A percentile compares a stretch with the other conserved stretches of the same genome.
phyloP scores from a whole-genome alignment of 768 basidiomycete species.

The Leccinum olivaceopallidum region DNA sequence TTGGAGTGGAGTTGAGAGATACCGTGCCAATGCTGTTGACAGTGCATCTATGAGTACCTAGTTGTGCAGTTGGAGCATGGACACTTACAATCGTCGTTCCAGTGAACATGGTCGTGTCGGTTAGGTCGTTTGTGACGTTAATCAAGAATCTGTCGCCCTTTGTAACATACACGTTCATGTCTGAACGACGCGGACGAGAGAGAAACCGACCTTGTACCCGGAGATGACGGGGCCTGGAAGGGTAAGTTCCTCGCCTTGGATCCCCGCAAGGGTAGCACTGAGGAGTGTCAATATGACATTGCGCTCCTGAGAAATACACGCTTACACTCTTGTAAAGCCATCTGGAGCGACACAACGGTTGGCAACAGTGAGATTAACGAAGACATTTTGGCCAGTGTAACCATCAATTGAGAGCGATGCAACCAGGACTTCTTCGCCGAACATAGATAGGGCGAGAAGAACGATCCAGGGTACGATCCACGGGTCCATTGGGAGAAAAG shows the following conservation, averaged over 20 bases:
- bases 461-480: background rate
- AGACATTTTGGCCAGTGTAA: background rate
- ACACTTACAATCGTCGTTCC: conserved; percentile 26
- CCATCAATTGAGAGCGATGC: background rate
- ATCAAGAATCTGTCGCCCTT: conserved; percentile 24
- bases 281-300: conserved; percentile 8
- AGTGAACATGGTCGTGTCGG: conserved; percentile 20
- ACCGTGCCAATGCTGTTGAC: conserved; percentile 32
- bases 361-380: background rate
- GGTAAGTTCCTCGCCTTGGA: conserved; percentile 11
- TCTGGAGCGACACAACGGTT: conserved; percentile 15
- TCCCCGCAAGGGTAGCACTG: conserved; percentile 39
- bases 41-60: background rate
- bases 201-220: conserved; percentile 34
- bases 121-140: conserved; percentile 19
- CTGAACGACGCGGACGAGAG: background rate
- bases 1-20: conserved; percentile 25
- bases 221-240: conserved; percentile 44
- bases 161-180: background rate
- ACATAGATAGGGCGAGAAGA: background rate
- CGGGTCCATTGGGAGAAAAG: background rate
- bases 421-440: background rate
- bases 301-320: too few species aligned
- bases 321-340: conserved; percentile 16
- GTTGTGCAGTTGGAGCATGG: too few species aligned